Evolutionary conservation across 2,329 filamentous ascomycete species (phyloP).

Genomic region (Calonectria crousiana): DNA sequence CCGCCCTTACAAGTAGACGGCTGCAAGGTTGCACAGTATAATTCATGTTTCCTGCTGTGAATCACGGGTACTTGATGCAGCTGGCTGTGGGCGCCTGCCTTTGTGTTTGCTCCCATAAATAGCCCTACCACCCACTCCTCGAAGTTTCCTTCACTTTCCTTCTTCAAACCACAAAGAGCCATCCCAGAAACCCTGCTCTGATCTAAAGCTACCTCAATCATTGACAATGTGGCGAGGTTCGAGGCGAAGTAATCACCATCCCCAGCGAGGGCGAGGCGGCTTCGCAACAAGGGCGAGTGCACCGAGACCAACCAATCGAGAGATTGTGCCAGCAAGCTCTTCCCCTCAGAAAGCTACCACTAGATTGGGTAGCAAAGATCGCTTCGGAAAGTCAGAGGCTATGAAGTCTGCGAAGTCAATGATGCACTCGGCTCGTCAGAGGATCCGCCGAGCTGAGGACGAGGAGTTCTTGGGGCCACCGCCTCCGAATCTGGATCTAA

Average conservation of each 20-base stretch:
- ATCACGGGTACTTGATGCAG: not conserved
- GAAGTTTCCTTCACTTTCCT: not conserved
- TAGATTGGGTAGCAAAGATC: constrained; percentile 6
- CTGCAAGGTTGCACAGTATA: not conserved
- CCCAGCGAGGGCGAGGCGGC: constrained; percentile 15
- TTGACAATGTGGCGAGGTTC: not conserved
- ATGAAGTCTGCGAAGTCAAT: constrained; percentile 43
- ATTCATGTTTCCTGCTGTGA: not conserved
- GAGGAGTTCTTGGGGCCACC: constrained; percentile 41
- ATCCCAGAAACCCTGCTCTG: not conserved
- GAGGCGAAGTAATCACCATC: not conserved
- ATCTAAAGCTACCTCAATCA: not conserved
- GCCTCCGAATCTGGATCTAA: constrained; percentile 36
- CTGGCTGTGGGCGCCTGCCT: not conserved
- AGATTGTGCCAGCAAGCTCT: not conserved
- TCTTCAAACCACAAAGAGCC: too few species aligned
- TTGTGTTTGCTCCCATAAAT: not conserved
- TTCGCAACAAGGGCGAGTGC: not conserved
- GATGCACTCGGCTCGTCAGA: constrained; percentile 33
- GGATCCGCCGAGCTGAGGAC: constrained; percentile 27
- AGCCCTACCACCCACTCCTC: not conserved
- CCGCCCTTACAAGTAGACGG: not conserved
- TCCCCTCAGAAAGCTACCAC: too few species aligned
- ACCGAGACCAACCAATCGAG: not conserved
- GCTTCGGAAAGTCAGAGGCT: constrained; percentile 10